These are phyloP conservation scores for Scytalidium lignicola DNA, from an alignment of 2,329 filamentous ascomycete species.

Conservation along the genomic window DNA sequence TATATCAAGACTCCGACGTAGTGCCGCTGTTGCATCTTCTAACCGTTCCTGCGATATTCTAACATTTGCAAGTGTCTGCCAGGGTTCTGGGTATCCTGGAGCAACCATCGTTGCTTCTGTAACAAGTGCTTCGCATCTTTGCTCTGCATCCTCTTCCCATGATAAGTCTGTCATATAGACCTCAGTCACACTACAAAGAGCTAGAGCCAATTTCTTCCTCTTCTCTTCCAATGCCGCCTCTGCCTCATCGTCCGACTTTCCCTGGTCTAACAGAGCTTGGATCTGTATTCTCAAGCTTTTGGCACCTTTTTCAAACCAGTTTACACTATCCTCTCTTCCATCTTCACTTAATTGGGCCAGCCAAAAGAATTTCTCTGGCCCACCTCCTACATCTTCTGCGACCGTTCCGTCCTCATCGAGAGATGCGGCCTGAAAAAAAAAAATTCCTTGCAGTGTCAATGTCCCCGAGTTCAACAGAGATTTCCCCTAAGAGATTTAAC, in stretches of 20 bases:
- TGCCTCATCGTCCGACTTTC: conserved; percentile 36
- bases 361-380: conserved; percentile 91
- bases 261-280: conserved; percentile 51
- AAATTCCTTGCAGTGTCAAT: conserved; percentile 66
- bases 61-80: conserved; percentile 92
- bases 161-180: conserved; percentile 99
- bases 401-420: conserved; percentile 71
- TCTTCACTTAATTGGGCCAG: conserved; percentile 81
- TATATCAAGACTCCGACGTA: conserved; percentile 71
- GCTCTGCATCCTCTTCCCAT: conserved; percentile 87
- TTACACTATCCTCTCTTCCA: conserved; percentile 59
- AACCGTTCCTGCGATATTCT: conserved; percentile 79
- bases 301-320: conserved; percentile 67
- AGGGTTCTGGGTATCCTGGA: conserved; percentile 77
- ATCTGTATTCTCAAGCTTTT: conserved; percentile 68
- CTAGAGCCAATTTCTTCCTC: conserved; percentile 76
- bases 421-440: conserved; percentile 67
- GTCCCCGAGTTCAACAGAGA: conserved; percentile 49
- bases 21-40: conserved; percentile 74
- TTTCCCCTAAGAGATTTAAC: conserved; percentile 29
- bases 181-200: conserved; percentile 90
- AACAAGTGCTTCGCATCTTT: conserved; percentile 78
- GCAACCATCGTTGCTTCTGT: conserved; percentile 86
- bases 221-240: conserved; percentile 56
- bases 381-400: conserved; percentile 69